Conservation (phyloP, 192 early-diverging fungal species). For the Coemansia sp. region DNA sequence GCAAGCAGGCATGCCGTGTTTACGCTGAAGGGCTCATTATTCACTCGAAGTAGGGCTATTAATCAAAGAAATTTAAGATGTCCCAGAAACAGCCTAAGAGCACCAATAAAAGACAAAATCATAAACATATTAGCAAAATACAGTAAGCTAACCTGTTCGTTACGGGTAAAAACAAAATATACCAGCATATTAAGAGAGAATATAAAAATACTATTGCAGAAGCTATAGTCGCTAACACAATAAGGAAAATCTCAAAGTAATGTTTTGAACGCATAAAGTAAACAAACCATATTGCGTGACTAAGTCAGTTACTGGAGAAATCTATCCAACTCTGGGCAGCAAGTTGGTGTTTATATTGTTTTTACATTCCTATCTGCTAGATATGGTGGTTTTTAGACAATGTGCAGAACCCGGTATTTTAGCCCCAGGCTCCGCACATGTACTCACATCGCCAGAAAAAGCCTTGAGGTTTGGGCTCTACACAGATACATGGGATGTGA, state of each 20-base stretch:
- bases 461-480: no score
- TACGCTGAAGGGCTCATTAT: background rate
- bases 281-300: background rate
- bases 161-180: background rate
- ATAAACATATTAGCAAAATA: background rate
- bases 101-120: background rate
- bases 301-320: background rate
- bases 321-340: background rate
- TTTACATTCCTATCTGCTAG: background rate
- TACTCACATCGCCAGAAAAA: no score
- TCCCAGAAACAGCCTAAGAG: background rate
- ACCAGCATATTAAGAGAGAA: background rate
- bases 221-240: background rate
- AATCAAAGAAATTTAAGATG: background rate
- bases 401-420: no score
- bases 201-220: background rate
- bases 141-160: background rate
- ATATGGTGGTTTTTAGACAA: background rate
- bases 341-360: background rate
- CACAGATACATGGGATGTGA: no score
- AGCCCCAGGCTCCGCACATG: no score
- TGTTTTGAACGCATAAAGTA: background rate
- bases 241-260: background rate
- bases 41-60: background rate
- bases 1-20: background rate